A percentile compares a stretch with the other conserved stretches of the same genome.
Evolutionary conservation across 2,329 filamentous ascomycete genomes (phyloP).

Genomic region (Phaeoacremonium minimum): DNA sequence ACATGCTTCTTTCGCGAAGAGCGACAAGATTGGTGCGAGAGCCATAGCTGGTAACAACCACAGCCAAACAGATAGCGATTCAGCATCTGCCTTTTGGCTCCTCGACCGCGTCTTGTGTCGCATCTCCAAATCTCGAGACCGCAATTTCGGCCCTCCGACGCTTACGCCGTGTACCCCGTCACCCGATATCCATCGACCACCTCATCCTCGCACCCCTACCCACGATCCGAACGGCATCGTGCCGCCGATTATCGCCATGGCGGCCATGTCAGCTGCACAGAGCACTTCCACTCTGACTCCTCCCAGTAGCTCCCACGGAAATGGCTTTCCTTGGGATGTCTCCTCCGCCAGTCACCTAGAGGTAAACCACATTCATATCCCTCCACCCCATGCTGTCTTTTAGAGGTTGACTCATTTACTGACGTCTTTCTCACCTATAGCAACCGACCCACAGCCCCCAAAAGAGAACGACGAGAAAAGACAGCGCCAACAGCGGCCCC

Average conservation of each 20-base stretch:
- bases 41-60: too few species aligned
- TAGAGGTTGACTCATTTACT: too few species aligned
- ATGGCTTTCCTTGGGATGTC: slow-evolving; percentile 39
- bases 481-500: slow-evolving; percentile 7
- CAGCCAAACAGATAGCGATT: too few species aligned
- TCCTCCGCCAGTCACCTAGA: slow-evolving; percentile 23
- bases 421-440: slow-evolving; percentile 1
- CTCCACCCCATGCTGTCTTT: too few species aligned
- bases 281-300: slow-evolving; percentile 44
- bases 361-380: too few species aligned
- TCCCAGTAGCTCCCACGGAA: slow-evolving; percentile 43
- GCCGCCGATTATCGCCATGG: slow-evolving; percentile 38
- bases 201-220: neutral
- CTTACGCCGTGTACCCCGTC: neutral
- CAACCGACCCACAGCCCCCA: slow-evolving; percentile 8
- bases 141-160: neutral
- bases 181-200: neutral
- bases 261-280: slow-evolving; percentile 46
- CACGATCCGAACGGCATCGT: slow-evolving; percentile 8
- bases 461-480: too few species aligned
- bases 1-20: too few species aligned
- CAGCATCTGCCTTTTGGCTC: too few species aligned
- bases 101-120: too few species aligned
- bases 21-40: too few species aligned
- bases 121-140: too few species aligned